Evolutionary conservation across 768 basidiomycete species (phyloP).

Genomic region (Suillus lakei): DNA sequence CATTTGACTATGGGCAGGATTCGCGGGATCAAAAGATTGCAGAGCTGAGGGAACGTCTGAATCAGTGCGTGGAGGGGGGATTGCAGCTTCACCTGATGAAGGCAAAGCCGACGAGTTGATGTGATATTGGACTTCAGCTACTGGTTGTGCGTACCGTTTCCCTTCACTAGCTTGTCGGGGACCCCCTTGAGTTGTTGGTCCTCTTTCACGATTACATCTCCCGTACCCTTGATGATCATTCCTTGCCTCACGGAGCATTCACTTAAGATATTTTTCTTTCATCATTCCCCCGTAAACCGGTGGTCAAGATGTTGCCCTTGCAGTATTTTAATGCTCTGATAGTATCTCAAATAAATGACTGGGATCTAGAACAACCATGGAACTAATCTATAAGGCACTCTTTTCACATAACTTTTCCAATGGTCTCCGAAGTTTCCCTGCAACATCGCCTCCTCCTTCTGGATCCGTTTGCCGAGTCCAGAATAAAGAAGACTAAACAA

Average conservation of each 20-base stretch:
- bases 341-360: neutral
- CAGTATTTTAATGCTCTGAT: neutral
- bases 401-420: slow-evolving; percentile 11
- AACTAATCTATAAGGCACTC: slow-evolving; percentile 15
- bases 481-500: neutral
- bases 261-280: no score
- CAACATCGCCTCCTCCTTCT: slow-evolving; percentile 18
- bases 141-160: neutral
- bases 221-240: neutral
- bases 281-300: neutral
- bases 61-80: slow-evolving; percentile 25
- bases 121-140: slow-evolving; percentile 1
- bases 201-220: neutral
- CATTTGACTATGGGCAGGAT: slow-evolving; percentile 35
- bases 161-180: neutral
- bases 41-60: slow-evolving; percentile 18
- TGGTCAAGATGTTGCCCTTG: neutral
- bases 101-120: slow-evolving; percentile 16
- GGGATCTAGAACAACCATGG: slow-evolving; percentile 11
- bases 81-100: slow-evolving; percentile 29
- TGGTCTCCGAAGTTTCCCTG: slow-evolving; percentile 15
- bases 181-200: neutral
- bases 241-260: neutral
- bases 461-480: slow-evolving; percentile 15
- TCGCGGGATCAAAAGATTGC: slow-evolving; percentile 32